phyloP scores from a whole-genome alignment of 495 filamentous ascomycete species.

The Penicillium riverlandense region DNA sequence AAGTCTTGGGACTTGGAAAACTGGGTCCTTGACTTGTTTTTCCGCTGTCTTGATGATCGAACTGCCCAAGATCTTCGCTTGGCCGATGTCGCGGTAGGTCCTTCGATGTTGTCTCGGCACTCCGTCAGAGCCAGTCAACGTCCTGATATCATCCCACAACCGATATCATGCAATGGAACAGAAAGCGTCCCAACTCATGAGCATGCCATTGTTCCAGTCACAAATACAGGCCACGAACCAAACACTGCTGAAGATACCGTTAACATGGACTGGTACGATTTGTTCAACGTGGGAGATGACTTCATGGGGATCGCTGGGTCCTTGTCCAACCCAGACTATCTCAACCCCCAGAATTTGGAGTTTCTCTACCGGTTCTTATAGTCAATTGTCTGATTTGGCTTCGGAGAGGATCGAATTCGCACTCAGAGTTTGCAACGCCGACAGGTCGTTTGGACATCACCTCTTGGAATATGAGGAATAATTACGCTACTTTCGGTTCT shows the following conservation, averaged over 20 bases:
- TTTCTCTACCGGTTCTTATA: constrained; percentile 35
- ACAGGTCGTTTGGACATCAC: too few relatives aligned
- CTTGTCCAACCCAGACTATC: constrained; percentile 23
- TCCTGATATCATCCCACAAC: too few relatives aligned
- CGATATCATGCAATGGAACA: too few relatives aligned
- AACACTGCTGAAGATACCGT: constrained; percentile 8
- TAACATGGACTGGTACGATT: constrained; percentile 31
- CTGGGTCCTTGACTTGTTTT: constrained; percentile 39
- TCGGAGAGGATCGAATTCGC: too few relatives aligned
- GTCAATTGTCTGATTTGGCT: background rate
- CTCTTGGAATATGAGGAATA: too few relatives aligned
- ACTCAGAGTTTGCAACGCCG: too few relatives aligned
- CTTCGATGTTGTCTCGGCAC: background rate
- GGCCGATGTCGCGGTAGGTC: constrained; percentile 6
- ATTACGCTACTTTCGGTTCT: too few relatives aligned
- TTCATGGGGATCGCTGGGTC: constrained; percentile 22
- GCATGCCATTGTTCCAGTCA: background rate
- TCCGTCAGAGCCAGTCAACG: background rate
- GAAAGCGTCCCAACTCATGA: background rate
- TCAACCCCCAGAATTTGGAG: constrained; percentile 33
- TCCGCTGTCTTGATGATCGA: constrained; percentile 36
- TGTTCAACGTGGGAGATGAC: constrained; percentile 31
- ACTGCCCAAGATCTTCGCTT: constrained; percentile 34
- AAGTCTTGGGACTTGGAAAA: constrained; percentile 43
- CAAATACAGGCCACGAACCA: background rate